phyloP scores from a whole-genome alignment of 805 yeast genomes.

The Ascoidea rubescens region DNA sequence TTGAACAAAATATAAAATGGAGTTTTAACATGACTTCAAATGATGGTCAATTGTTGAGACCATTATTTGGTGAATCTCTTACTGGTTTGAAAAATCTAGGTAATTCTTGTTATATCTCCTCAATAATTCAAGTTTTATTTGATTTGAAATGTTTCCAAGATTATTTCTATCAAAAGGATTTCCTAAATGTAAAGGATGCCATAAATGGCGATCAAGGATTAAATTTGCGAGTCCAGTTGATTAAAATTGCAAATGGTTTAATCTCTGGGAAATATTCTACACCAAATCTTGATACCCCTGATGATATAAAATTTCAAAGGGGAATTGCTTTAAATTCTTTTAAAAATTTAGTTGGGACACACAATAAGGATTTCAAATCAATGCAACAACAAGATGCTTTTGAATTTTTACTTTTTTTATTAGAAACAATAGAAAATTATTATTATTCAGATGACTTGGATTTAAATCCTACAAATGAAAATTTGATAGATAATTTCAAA shows the following conservation, averaged over 20 bases:
- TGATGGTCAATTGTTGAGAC: slow-evolving; percentile 48
- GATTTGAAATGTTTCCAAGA: slow-evolving; percentile 25
- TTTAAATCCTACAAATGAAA: slow-evolving; percentile 12
- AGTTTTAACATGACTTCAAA: slow-evolving; percentile 72
- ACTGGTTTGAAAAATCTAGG: slow-evolving; percentile 88
- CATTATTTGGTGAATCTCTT: slow-evolving; percentile 60
- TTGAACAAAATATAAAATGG: slow-evolving; percentile 90
- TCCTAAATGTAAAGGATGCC: slow-evolving; percentile 8
- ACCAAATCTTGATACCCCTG: slow-evolving; percentile 29
- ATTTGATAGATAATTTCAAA: slow-evolving; percentile 45
- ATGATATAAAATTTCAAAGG: slow-evolving; percentile 39
- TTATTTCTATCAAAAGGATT: slow-evolving; percentile 22
- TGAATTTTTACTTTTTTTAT: slow-evolving; percentile 65
- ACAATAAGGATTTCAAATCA: slow-evolving; percentile 72
- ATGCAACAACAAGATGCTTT: slow-evolving; percentile 92
- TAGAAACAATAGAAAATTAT: slow-evolving; percentile 44
- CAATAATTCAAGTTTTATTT: slow-evolving; percentile 64
- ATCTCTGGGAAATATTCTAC: slow-evolving; percentile 57
- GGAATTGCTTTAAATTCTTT: slow-evolving; percentile 72
- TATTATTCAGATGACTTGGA: slow-evolving; percentile 17
- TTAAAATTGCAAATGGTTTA: slow-evolving; percentile 71
- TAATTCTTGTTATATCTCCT: slow-evolving; percentile 81
- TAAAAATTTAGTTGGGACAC: slow-evolving; percentile 62
- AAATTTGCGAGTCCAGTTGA: slow-evolving; percentile 61
- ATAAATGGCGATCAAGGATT: slow-evolving; percentile 38